These are phyloP conservation scores for Tetrahymena malaccensis DNA, from an alignment of 73 alveolate genomes.

Conservation along the genomic window DNA sequence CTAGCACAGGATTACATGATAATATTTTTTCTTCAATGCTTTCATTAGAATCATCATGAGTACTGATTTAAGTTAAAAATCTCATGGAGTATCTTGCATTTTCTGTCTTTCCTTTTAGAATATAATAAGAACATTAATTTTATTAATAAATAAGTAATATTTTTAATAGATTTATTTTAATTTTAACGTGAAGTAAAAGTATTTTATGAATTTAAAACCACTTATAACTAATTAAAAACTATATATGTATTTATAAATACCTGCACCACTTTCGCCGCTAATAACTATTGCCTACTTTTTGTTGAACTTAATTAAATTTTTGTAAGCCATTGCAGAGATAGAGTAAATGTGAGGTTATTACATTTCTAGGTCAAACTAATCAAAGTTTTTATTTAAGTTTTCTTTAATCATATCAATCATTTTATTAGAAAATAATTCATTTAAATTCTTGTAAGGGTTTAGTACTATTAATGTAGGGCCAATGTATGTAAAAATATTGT, in stretches of 20 bases:
- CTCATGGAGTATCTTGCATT: slow-evolving; percentile 89
- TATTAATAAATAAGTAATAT: too few relatives aligned
- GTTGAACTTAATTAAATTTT: slow-evolving; percentile 55
- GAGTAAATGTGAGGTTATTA: slow-evolving; percentile 77
- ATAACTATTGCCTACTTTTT: slow-evolving; percentile 82
- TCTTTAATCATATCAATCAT: background rate
- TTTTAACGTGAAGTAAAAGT: too few relatives aligned
- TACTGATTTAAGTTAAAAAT: slow-evolving; percentile 51
- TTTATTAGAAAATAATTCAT: slow-evolving; percentile 60
- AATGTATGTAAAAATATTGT: slow-evolving; percentile 79
- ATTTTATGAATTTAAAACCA: too few relatives aligned
- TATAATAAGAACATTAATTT: background rate
- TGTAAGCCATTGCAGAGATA: slow-evolving; percentile 72
- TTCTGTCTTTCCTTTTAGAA: slow-evolving; percentile 60
- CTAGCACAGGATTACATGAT: slow-evolving; percentile 89
- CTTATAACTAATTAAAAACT: background rate
- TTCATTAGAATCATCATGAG: background rate
- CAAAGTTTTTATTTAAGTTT: slow-evolving; percentile 28
- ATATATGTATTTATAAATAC: too few relatives aligned
- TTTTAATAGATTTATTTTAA: too few relatives aligned
- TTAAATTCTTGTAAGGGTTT: slow-evolving; percentile 77
- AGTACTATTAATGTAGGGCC: slow-evolving; percentile 86
- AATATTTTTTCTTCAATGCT: slow-evolving; percentile 77
- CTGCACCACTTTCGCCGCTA: slow-evolving; percentile 94
- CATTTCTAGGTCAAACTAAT: background rate